Percentiles rank a stretch among this genome's conserved stretches.
These are phyloP conservation scores for Plasmodium inui DNA, from an alignment of 169 alveolate genomes.

Conservation along the genomic window DNA sequence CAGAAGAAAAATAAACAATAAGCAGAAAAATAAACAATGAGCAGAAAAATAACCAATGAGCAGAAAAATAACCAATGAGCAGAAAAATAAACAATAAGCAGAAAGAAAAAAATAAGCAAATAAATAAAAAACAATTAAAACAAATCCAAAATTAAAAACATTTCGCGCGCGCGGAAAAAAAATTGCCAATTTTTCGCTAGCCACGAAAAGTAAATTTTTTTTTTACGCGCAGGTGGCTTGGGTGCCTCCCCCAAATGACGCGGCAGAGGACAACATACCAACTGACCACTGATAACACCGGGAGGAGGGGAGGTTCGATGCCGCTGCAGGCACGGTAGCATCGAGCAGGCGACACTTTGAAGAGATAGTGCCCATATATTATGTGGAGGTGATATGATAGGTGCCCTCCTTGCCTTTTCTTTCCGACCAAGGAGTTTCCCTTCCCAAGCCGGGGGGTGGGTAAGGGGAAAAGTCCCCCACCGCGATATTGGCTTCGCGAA, in stretches of 20 bases:
- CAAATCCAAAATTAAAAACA: neutral
- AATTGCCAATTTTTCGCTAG: neutral
- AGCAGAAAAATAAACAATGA: neutral
- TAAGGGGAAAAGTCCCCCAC: neutral
- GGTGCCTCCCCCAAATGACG: neutral
- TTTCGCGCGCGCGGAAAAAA: neutral
- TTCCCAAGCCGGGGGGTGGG: too few species aligned
- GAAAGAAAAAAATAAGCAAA: neutral
- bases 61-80: neutral
- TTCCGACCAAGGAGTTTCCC: neutral
- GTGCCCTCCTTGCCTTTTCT: neutral
- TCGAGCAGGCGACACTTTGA: neutral
- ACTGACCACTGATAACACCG: conserved; percentile 1
- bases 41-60: neutral
- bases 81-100: neutral
- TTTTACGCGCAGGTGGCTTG: neutral
- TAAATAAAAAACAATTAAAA: neutral
- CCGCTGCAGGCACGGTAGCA: neutral
- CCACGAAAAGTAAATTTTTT: neutral
- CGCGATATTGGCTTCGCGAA: neutral
- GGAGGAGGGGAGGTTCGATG: neutral
- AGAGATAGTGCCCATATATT: neutral
- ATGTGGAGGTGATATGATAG: neutral
- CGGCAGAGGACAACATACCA: neutral
- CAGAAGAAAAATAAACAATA: neutral